Conservation (phyloP, 2,329 filamentous ascomycete species). For the Rutstroemia sp. region DNA sequence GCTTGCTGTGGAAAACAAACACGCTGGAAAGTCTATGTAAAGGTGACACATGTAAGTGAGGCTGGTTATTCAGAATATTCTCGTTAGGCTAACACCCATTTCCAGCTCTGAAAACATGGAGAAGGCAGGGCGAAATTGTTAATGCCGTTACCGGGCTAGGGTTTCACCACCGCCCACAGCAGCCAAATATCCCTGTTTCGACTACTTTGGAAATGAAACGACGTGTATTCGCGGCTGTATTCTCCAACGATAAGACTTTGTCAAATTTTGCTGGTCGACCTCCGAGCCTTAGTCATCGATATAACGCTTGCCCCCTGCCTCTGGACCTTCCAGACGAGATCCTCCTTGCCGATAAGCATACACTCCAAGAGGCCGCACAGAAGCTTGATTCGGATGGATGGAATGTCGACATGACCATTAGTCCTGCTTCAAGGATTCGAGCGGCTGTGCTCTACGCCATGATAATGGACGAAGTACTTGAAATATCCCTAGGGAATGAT, state of each 20-base stretch:
- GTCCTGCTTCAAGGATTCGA: constrained; percentile 39
- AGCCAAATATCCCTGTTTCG: constrained; percentile 10
- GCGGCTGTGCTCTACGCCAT: constrained; percentile 40
- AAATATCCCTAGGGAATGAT: constrained; percentile 37
- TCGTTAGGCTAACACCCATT: background rate
- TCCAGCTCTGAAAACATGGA: constrained; percentile 31
- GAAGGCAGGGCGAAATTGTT: constrained; percentile 32
- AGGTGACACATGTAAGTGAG: constrained; percentile 32
- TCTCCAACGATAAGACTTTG: constrained; percentile 41
- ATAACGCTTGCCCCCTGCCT: constrained; percentile 45
- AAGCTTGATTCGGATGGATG: constrained; percentile 44
- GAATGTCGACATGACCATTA: constrained; percentile 39
- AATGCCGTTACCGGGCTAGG: constrained; percentile 26
- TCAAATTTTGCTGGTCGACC: constrained; percentile 48
- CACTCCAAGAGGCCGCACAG: constrained; percentile 33
- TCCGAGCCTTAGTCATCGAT: constrained; percentile 44
- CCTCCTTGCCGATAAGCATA: constrained; percentile 35
- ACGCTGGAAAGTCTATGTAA: constrained; percentile 33
- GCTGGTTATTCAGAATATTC: background rate
- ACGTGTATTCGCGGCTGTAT: constrained; percentile 32
- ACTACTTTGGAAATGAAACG: constrained; percentile 29
- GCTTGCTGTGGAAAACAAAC: constrained; percentile 29
- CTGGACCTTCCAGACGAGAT: constrained; percentile 47
- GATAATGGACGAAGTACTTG: constrained; percentile 51
- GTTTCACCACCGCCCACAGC: constrained; percentile 19